These are phyloP conservation scores for Remersonia thermophila DNA, from an alignment of 2,329 filamentous ascomycete genomes.

Conservation along the genomic window DNA sequence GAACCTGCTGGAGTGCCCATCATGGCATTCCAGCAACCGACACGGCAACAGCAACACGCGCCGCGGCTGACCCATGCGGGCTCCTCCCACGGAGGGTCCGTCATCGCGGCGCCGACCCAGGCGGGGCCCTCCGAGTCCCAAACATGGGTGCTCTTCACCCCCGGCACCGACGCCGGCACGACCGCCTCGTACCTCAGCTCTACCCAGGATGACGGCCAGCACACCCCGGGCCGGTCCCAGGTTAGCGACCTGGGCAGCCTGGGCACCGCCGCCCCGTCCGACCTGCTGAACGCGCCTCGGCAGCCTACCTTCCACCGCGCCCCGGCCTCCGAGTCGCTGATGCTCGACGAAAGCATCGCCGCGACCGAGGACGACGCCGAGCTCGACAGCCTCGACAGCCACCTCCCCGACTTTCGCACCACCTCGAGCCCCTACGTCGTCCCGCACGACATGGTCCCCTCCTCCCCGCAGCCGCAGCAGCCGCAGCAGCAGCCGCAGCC, in stretches of 20 bases:
- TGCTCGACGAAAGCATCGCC: slow-evolving; percentile 19
- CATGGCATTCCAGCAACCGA: slow-evolving; percentile 44
- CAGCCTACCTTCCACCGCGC: too few relatives aligned
- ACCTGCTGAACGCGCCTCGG: slow-evolving; percentile 24
- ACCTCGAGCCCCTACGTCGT: slow-evolving; percentile 30
- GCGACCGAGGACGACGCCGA: slow-evolving; percentile 50
- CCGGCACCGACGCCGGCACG: slow-evolving; percentile 45
- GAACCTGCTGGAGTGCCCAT: slow-evolving; percentile 12
- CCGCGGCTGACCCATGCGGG: slow-evolving; percentile 34
- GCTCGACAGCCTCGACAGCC: slow-evolving; percentile 85
- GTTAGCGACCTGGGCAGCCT: slow-evolving; percentile 73
- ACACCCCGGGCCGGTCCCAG: slow-evolving; percentile 56
- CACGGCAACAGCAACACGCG: slow-evolving; percentile 34
- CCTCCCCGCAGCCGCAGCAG: slow-evolving; percentile 27
- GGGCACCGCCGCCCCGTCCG: slow-evolving; percentile 53
- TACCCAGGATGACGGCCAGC: slow-evolving; percentile 46
- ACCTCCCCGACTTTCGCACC: slow-evolving; percentile 76
- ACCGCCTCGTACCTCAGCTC: slow-evolving; percentile 59
- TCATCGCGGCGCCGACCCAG: slow-evolving; percentile 20
- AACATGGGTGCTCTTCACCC: slow-evolving; percentile 95
- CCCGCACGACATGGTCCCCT: too few relatives aligned
- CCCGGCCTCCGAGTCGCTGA: slow-evolving; percentile 23
- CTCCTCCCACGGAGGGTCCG: slow-evolving; percentile 27
- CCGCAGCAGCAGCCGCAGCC: slow-evolving; percentile 49
- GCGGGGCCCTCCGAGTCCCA: slow-evolving; percentile 55